Conservation (phyloP, 192 early-diverging fungal species). For the Lobosporangium transversale region DNA sequence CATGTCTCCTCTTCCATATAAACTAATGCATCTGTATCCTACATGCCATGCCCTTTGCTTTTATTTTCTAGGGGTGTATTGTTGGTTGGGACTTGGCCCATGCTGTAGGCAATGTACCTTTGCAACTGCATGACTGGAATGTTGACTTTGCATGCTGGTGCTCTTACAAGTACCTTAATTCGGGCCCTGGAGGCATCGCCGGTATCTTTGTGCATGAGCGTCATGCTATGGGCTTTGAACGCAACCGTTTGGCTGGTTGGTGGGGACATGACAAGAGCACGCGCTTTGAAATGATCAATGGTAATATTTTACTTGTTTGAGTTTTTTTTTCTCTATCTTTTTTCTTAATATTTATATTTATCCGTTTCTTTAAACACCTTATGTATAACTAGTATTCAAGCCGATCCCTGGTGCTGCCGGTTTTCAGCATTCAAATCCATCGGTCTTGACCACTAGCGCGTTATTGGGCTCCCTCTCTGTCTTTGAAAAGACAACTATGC, state of each 20-base stretch:
- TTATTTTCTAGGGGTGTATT: conserved; percentile 73
- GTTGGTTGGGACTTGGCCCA: conserved; percentile 97
- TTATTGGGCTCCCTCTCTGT: conserved; percentile 84
- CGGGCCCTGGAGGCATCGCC: conserved; percentile 95
- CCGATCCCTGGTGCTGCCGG: conserved; percentile 84
- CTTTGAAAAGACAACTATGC: conserved; percentile 78
- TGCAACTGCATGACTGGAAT: conserved; percentile 92
- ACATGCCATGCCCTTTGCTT: too few species aligned
- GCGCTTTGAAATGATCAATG: conserved; percentile 90
- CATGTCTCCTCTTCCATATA: too few species aligned
- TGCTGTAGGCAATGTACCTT: conserved; percentile 91
- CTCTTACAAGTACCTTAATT: conserved; percentile 98
- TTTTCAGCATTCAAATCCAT: conserved; percentile 92
- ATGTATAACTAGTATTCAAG: conserved; percentile 72
- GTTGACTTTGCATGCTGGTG: conserved; percentile 99
- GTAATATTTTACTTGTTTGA: too few species aligned
- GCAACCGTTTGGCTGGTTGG: conserved; percentile 85
- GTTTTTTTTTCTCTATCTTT: too few species aligned
- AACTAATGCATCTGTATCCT: too few species aligned
- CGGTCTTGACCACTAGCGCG: conserved; percentile 74
- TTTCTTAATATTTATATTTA: too few species aligned
- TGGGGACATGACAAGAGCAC: conserved; percentile 88
- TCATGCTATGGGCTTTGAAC: conserved; percentile 66
- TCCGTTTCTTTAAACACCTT: too few species aligned
- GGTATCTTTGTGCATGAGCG: conserved; percentile 92